Conservation (phyloP, 768 basidiomycete genomes). For the Leucocoprinus sp. region DNA sequence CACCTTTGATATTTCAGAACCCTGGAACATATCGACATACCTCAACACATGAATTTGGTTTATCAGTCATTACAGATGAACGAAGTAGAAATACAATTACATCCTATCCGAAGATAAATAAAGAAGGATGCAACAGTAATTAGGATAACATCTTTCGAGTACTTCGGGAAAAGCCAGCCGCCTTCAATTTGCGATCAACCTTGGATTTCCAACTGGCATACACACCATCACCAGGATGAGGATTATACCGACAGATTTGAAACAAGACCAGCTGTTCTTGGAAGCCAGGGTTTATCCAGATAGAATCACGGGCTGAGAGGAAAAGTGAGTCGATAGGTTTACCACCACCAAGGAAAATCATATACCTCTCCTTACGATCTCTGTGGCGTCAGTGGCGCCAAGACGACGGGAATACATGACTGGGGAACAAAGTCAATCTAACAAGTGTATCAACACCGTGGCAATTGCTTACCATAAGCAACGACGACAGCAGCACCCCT, state of each 20-base stretch:
- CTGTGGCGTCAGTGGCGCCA: conserved; percentile 48
- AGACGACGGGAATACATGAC: conserved; percentile 64
- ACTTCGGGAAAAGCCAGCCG: conserved; percentile 24
- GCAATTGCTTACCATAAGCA: conserved; percentile 56
- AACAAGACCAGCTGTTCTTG: conserved; percentile 73
- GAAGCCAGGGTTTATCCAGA: conserved; percentile 75
- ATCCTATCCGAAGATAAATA: background rate
- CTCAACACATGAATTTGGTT: too few species aligned
- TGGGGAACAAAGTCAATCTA: conserved; percentile 19
- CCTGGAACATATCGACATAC: too few species aligned
- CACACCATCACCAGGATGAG: conserved; percentile 50
- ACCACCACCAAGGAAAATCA: conserved; percentile 1
- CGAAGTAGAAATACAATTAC: conserved; percentile 6
- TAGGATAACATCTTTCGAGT: background rate
- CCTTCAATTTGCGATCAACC: conserved; percentile 41
- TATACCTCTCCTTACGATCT: conserved; percentile 52
- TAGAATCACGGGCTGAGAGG: conserved; percentile 62
- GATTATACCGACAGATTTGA: conserved; percentile 62
- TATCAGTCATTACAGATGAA: background rate
- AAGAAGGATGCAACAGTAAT: background rate
- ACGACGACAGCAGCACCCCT: conserved; percentile 65
- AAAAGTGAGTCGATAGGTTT: conserved; percentile 3
- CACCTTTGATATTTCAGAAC: too few species aligned
- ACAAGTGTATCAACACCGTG: background rate
- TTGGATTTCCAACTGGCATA: conserved; percentile 58